Percentiles rank a stretch among this genome's conserved stretches.
These are phyloP conservation scores for Suillus occidentalis DNA, from an alignment of 768 basidiomycete genomes.

Conservation along the genomic window DNA sequence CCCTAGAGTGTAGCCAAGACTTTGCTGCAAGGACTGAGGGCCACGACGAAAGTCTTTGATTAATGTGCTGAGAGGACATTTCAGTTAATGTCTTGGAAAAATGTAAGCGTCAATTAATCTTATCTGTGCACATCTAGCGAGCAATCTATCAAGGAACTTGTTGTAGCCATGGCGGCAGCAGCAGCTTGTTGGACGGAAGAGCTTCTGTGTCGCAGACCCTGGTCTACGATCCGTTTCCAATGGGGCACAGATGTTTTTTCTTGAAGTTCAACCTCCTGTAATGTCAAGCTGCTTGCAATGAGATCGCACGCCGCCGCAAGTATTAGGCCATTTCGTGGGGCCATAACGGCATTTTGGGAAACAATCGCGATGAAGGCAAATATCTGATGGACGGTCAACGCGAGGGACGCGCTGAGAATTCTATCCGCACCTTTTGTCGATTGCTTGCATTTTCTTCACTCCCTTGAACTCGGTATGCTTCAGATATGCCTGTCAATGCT, in stretches of 20 bases:
- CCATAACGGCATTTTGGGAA: conserved; percentile 57
- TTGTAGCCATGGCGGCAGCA: conserved; percentile 63
- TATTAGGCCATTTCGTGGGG: conserved; percentile 69
- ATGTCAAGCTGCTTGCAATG: conserved; percentile 65
- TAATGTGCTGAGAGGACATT: conserved; percentile 46
- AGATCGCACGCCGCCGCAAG: conserved; percentile 71
- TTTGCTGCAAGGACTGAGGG: conserved; percentile 62
- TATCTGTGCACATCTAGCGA: conserved; percentile 69
- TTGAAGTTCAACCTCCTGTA: conserved; percentile 46
- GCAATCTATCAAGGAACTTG: conserved; percentile 71
- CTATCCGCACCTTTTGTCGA: conserved; percentile 44
- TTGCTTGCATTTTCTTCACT: conserved; percentile 33
- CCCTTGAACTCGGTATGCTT: conserved; percentile 45
- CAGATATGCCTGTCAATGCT: conserved; percentile 70
- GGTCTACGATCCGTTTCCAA: conserved; percentile 72
- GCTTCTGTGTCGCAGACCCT: conserved; percentile 67
- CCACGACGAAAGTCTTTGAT: conserved; percentile 60
- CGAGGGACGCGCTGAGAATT: neutral
- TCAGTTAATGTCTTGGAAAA: conserved; percentile 16
- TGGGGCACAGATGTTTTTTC: conserved; percentile 46
- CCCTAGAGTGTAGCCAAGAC: conserved; percentile 69
- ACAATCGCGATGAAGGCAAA: conserved; percentile 59
- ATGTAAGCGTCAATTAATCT: conserved; percentile 38
- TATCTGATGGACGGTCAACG: conserved; percentile 45
- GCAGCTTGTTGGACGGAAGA: conserved; percentile 72